Percentiles rank a stretch among this genome's conserved stretches.
Conservation (phyloP, 495 filamentous ascomycete species). For the Penicillium fimorum region DNA sequence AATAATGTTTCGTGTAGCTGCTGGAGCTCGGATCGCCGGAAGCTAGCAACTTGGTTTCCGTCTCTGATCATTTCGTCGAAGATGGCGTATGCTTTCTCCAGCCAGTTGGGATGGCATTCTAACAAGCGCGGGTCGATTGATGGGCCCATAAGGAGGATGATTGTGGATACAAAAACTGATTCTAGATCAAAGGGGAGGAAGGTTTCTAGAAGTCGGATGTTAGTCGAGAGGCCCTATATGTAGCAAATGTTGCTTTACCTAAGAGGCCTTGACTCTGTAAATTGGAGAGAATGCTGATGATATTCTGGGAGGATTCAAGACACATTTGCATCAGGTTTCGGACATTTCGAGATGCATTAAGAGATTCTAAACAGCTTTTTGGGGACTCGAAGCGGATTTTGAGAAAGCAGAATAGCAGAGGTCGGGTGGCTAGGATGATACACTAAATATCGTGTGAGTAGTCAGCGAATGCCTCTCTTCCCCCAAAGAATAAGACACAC, state of each 20-base stretch:
- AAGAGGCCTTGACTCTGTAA: conserved; percentile 42
- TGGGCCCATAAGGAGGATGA: conserved; percentile 36
- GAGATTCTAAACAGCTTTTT: conserved; percentile 20
- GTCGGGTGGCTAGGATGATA: conserved; percentile 43
- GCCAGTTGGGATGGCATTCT: conserved; percentile 30
- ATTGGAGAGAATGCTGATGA: conserved; percentile 37
- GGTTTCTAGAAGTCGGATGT: conserved; percentile 29
- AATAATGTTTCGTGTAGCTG: conserved; percentile 32
- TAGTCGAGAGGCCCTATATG: background rate
- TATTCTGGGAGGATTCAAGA: conserved; percentile 43
- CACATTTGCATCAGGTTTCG: conserved; percentile 41
- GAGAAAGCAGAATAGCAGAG: conserved; percentile 39
- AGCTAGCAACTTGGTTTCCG: conserved; percentile 40
- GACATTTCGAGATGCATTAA: conserved; percentile 33
- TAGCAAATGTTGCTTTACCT: conserved; percentile 22
- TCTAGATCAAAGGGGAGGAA: conserved; percentile 49
- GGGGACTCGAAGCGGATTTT: conserved; percentile 37
- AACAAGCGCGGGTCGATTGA: conserved; percentile 33
- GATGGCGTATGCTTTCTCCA: conserved; percentile 35
- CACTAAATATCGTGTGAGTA: conserved; percentile 21
- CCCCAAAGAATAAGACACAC: background rate
- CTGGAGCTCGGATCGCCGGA: conserved; percentile 39
- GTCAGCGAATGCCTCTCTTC: background rate
- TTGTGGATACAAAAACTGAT: conserved; percentile 38
- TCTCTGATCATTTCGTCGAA: conserved; percentile 44